A percentile compares a stretch with the other conserved stretches of the same genome.
Evolutionary conservation across 768 basidiomycete genomes (phyloP).

Genomic region (Cystoderma amianthinum): DNA sequence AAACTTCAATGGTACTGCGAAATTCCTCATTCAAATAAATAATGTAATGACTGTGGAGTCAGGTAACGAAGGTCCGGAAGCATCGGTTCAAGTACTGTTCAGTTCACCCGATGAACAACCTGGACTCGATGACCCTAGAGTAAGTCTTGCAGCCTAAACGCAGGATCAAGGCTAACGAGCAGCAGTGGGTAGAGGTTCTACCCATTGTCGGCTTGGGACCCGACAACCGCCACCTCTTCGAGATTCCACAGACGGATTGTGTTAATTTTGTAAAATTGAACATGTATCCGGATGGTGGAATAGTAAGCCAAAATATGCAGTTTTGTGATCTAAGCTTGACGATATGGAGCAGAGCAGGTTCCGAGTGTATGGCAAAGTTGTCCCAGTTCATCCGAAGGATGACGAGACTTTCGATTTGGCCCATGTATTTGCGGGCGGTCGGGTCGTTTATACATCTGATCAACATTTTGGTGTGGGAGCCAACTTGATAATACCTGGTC

Average conservation of each 20-base stretch:
- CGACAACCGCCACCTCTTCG: conserved; percentile 84
- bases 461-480: conserved; percentile 93
- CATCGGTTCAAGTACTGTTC: conserved; percentile 61
- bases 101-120: conserved; percentile 35
- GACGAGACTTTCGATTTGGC: conserved; percentile 70
- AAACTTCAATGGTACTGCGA: conserved; percentile 84
- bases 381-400: conserved; percentile 51
- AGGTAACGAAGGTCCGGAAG: conserved; percentile 87
- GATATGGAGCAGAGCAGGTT: conserved; percentile 68
- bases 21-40: background rate
- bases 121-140: conserved; percentile 41
- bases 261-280: conserved; percentile 84
- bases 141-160: conserved; percentile 22
- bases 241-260: conserved; percentile 41
- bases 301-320: conserved; percentile 45
- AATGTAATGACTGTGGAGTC: conserved; percentile 5
- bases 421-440: conserved; percentile 84
- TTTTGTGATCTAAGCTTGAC: conserved; percentile 1
- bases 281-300: conserved; percentile 97
- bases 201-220: conserved; percentile 76
- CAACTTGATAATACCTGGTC: conserved; percentile 86
- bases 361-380: conserved; percentile 80
- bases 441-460: conserved; percentile 80
- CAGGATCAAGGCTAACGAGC: conserved; percentile 8
- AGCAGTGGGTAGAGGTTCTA: conserved; percentile 76